phyloP scores from a whole-genome alignment of 352 stramenopile species.

The Phytophthora capsici region DNA sequence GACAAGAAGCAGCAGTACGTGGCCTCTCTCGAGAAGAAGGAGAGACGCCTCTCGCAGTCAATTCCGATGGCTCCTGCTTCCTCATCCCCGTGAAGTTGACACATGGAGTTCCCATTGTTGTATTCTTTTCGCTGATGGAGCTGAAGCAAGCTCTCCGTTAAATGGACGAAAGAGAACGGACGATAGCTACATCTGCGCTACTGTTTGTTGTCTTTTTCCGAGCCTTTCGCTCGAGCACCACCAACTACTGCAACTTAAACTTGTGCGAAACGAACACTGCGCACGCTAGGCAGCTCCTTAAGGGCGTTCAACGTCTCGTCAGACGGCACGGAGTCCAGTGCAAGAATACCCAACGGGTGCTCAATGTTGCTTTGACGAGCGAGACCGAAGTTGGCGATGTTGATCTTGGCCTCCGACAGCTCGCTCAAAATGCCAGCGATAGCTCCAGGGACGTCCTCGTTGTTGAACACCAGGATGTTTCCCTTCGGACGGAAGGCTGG shows the following conservation, averaged over 20 bases:
- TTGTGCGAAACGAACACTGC: slow-evolving; percentile 72
- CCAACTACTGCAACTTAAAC: slow-evolving; percentile 42
- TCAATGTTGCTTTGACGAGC: slow-evolving; percentile 65
- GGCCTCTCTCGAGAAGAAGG: slow-evolving; percentile 42
- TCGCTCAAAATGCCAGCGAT: slow-evolving; percentile 80
- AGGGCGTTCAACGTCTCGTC: slow-evolving; percentile 64
- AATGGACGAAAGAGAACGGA: slow-evolving; percentile 25
- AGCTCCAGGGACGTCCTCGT: slow-evolving; percentile 79
- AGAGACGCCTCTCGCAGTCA: slow-evolving; percentile 32
- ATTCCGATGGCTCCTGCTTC: slow-evolving; percentile 15
- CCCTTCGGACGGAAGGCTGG: slow-evolving; percentile 79
- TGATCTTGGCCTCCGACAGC: slow-evolving; percentile 75
- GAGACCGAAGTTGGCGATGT: slow-evolving; percentile 88
- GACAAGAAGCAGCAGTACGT: slow-evolving; percentile 78
- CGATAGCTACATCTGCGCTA: slow-evolving; percentile 21
- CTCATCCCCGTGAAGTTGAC: slow-evolving; percentile 9
- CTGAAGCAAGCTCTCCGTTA: slow-evolving; percentile 12
- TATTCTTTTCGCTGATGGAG: slow-evolving; percentile 25
- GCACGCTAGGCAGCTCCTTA: slow-evolving; percentile 66
- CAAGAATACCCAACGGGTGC: slow-evolving; percentile 75
- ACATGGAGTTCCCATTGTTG: slow-evolving; percentile 2
- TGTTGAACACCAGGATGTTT: slow-evolving; percentile 86
- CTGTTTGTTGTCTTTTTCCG: slow-evolving; percentile 21
- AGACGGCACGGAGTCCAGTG: slow-evolving; percentile 66
- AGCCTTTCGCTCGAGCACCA: slow-evolving; percentile 16